Evolutionary conservation across 1,284 basidiomycete genomes (phyloP).

Genomic region (Melampsora larici-populina): DNA sequence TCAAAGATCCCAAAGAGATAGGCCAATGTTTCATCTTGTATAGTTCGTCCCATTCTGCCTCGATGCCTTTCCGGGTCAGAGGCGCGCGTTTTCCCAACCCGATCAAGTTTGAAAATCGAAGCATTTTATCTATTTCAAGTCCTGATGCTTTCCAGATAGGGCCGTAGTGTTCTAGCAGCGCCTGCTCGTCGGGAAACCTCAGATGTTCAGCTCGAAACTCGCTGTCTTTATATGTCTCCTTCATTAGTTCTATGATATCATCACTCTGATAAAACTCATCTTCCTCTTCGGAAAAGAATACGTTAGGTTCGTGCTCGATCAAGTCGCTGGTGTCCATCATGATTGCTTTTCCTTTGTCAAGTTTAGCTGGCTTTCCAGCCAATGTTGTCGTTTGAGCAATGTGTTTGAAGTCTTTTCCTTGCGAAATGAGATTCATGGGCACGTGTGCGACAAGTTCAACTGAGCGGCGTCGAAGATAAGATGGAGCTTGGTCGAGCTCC

Average conservation of each 20-base stretch:
- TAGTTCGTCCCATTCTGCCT: background rate
- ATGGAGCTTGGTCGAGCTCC: too few species aligned
- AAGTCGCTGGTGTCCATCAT: too few species aligned
- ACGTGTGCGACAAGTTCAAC: too few species aligned
- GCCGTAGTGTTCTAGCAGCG: background rate
- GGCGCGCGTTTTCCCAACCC: background rate
- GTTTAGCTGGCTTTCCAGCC: too few species aligned
- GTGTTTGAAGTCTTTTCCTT: too few species aligned
- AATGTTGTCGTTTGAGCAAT: too few species aligned
- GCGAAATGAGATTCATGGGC: too few species aligned
- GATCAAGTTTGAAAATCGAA: background rate
- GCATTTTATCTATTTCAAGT: background rate
- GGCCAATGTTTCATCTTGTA: background rate
- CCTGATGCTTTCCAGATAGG: background rate
- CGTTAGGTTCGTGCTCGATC: too few species aligned
- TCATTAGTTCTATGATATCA: background rate
- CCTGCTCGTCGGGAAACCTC: background rate
- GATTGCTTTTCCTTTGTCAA: too few species aligned
- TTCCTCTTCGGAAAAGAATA: background rate
- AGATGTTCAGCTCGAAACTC: background rate
- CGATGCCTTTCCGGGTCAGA: background rate
- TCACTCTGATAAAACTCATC: background rate
- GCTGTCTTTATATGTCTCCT: background rate
- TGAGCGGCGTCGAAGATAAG: too few species aligned
- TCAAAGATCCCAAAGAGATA: too few species aligned